These are phyloP conservation scores for Metschnikowia noctiluminum DNA, from an alignment of 805 yeast genomes.

Conservation along the genomic window DNA sequence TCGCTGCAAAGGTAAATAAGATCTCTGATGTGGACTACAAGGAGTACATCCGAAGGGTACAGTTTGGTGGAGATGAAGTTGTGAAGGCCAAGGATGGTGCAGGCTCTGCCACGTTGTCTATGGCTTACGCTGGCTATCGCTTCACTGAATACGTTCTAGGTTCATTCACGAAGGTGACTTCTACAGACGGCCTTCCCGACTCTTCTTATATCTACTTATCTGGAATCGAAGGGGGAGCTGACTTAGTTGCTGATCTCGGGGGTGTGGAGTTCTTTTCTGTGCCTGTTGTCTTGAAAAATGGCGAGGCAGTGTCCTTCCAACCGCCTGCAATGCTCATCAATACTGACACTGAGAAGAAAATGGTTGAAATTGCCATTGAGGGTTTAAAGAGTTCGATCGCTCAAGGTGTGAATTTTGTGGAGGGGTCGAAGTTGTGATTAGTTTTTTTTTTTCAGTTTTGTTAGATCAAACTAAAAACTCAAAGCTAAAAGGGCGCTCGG, in stretches of 20 bases:
- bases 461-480: no score
- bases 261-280: constrained; percentile 46
- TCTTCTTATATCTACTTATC: constrained; percentile 54
- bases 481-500: background rate
- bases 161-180: constrained; percentile 8
- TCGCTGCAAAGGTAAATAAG: constrained; percentile 18
- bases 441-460: no score
- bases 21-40: constrained; percentile 18
- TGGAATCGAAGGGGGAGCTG: constrained; percentile 47
- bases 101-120: constrained; percentile 21
- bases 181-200: constrained; percentile 31
- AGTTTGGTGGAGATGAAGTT: constrained; percentile 22
- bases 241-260: constrained; percentile 34
- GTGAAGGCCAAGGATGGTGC: constrained; percentile 23
- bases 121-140: constrained; percentile 23
- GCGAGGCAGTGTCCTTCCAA: constrained; percentile 35
- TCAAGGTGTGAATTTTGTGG: constrained; percentile 41
- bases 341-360: constrained; percentile 28
- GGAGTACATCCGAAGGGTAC: constrained; percentile 19
- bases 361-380: constrained; percentile 35
- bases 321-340: constrained; percentile 34
- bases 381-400: constrained; percentile 39
- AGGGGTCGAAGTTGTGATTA: constrained; percentile 32
- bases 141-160: constrained; percentile 17
- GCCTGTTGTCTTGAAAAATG: constrained; percentile 43